Evolutionary conservation across 768 basidiomycete genomes (phyloP), one percentile per base, ranked within the genome.

Genomic region (Calocybe indica): DNA sequence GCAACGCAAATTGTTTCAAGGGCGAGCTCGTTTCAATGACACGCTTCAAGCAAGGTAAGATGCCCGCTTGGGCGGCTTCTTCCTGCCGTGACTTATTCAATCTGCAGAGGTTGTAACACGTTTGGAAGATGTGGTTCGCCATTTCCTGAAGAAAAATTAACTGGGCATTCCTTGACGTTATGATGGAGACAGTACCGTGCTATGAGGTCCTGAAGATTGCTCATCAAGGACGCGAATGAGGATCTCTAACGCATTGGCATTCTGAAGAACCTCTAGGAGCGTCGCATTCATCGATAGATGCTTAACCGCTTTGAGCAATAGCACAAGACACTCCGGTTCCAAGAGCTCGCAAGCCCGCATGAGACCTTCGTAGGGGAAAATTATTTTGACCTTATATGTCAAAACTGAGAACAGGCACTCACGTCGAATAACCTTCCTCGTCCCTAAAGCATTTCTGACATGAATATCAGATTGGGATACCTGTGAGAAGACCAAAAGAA

Each of bases 71-170:
- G 1, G 94, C 95, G 9, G 96, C 93, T 64, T 98, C 96, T 65
- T 97, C 96, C 63, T 98, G 95, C 43, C 96, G 75, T 2, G 83
- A 80, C 66, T 96, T 96, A 68, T 94, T 94, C 50, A 99, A 71
- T 5, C 94, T 82, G 62, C 94, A 97, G 12, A 99, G 83, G 55
- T 95, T 95, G 72, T 91, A 98, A 58, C 94, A 92, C 2, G 93
- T 92, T 66, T 96, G 94, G 76, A 98, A 93, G 50, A 96, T 83
- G 57, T 97, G 92, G 53, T 97, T 98, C 43, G 91, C 86, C 66
- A 97, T 88, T 79, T 99, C 95, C 92, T 97, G 59, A 22, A 32
- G 33, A 4, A 32, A 40, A 41, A 28, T 22, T 47, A 22, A 59
- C 47, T 31, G 34, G n/a, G 4, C 9, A 14, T 46, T 44, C 40